Evolutionary conservation across 1,284 basidiomycete species (phyloP).

Genomic region (Hymenochaete sp.): DNA sequence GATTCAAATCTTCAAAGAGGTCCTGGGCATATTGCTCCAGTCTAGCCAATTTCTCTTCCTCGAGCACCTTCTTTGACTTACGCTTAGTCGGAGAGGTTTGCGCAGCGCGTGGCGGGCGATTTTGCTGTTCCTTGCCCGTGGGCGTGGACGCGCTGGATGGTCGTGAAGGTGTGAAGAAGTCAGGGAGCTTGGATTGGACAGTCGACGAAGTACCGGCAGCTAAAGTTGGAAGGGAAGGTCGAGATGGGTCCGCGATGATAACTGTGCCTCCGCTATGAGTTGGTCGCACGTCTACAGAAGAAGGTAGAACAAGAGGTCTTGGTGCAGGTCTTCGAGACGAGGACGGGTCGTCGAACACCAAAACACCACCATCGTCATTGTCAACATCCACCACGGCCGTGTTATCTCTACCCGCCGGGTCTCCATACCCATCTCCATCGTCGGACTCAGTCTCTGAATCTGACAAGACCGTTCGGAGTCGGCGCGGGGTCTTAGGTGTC

Average conservation of each 20-base stretch:
- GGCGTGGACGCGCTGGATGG: no score
- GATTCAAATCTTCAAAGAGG: constrained; percentile 80
- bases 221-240: constrained; percentile 1
- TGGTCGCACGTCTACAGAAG: not conserved
- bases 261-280: constrained; percentile 6
- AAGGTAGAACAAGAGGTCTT: constrained; percentile 4
- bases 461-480: constrained; percentile 30
- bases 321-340: constrained; percentile 36
- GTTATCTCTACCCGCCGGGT: not conserved
- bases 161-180: constrained; percentile 6
- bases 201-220: not conserved
- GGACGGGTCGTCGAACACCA: constrained; percentile 43
- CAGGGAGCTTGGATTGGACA: not conserved
- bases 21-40: constrained; percentile 47
- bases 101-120: no score
- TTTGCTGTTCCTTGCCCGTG: no score
- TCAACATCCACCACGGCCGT: constrained; percentile 24
- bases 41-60: constrained; percentile 36
- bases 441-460: constrained; percentile 26
- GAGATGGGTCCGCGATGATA: constrained; percentile 4
- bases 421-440: not conserved
- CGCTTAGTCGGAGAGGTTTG: no score
- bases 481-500: constrained; percentile 16
- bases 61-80: constrained; percentile 22
- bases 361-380: constrained; percentile 34